Evolutionary conservation across 2,329 filamentous ascomycete genomes (phyloP).

Genomic region (Cercospora sp.): DNA sequence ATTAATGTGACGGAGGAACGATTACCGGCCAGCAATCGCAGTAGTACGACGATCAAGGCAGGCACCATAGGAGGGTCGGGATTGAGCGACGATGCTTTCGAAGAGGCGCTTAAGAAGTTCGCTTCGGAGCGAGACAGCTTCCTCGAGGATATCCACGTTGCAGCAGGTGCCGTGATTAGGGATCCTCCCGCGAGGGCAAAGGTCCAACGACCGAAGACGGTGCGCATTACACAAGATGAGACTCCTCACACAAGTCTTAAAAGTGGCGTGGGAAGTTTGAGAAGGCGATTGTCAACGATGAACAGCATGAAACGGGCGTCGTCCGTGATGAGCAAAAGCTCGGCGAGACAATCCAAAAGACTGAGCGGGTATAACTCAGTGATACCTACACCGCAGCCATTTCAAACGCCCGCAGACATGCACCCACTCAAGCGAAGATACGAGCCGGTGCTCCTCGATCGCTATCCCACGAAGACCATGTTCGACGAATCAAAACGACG

Average conservation of each 20-base stretch:
- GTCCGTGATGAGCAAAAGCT: conserved; percentile 66
- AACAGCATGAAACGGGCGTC: conserved; percentile 89
- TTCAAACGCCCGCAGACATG: conserved; percentile 88
- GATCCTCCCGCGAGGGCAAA: conserved; percentile 48
- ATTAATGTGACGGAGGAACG: conserved; percentile 47
- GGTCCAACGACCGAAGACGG: conserved; percentile 71
- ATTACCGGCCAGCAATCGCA: conserved; percentile 61
- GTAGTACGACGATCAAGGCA: conserved; percentile 63
- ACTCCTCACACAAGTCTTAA: conserved; percentile 48
- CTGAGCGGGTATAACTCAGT: conserved; percentile 98
- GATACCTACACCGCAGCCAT: conserved; percentile 87
- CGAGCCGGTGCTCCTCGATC: conserved; percentile 91
- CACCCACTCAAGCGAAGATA: conserved; percentile 92
- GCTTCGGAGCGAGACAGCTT: conserved; percentile 93
- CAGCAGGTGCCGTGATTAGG: conserved; percentile 69
- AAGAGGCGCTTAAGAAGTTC: conserved; percentile 89
- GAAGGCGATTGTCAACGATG: conserved; percentile 94
- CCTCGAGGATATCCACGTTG: conserved; percentile 86
- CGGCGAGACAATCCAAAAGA: conserved; percentile 78
- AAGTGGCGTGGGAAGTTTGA: conserved; percentile 76
- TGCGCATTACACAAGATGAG: conserved; percentile 77
- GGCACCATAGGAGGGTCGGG: conserved; percentile 44
- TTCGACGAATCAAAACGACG: conserved; percentile 76
- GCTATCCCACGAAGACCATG: conserved; percentile 83
- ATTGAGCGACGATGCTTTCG: conserved; percentile 71